phyloP scores from a whole-genome alignment of 352 stramenopile genomes.

The Blastocystis hominis region DNA sequence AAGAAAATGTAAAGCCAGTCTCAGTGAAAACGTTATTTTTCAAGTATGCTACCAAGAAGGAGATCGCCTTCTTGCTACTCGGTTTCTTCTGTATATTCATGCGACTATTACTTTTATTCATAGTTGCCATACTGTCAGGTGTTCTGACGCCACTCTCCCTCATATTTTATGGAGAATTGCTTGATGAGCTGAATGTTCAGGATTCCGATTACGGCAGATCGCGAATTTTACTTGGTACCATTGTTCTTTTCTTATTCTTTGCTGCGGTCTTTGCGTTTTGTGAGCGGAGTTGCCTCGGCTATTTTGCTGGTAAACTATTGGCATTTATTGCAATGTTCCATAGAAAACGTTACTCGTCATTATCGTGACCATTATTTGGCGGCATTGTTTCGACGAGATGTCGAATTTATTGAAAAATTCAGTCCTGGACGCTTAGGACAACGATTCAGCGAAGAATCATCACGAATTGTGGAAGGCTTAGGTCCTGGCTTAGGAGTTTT shows the following conservation, averaged over 20 bases:
- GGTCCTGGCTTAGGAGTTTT: constrained; percentile 34
- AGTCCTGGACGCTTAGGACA: constrained; percentile 46
- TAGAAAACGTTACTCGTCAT: constrained; percentile 17
- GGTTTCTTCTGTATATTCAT: constrained; percentile 21
- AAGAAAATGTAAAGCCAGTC: background rate
- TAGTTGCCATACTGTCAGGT: background rate
- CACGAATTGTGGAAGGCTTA: constrained; percentile 39
- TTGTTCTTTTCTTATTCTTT: background rate
- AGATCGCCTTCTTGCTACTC: background rate
- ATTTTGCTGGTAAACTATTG: background rate
- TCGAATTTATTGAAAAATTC: constrained; percentile 42
- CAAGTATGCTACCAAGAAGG: background rate
- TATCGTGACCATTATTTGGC: constrained; percentile 26
- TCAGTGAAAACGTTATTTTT: constrained; percentile 19
- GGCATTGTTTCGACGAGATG: constrained; percentile 6
- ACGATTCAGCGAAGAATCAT: constrained; percentile 37
- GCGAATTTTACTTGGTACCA: background rate
- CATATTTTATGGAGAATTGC: constrained; percentile 7
- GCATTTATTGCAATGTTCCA: background rate
- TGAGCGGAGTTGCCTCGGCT: background rate
- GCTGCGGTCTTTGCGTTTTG: constrained; percentile 13
- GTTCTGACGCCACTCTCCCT: background rate
- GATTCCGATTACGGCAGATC: background rate
- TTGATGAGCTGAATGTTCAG: background rate
- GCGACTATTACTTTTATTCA: background rate